These are phyloP conservation scores for Aspergillus sp. DNA, from an alignment of 2,329 filamentous ascomycete species.

Conservation along the genomic window DNA sequence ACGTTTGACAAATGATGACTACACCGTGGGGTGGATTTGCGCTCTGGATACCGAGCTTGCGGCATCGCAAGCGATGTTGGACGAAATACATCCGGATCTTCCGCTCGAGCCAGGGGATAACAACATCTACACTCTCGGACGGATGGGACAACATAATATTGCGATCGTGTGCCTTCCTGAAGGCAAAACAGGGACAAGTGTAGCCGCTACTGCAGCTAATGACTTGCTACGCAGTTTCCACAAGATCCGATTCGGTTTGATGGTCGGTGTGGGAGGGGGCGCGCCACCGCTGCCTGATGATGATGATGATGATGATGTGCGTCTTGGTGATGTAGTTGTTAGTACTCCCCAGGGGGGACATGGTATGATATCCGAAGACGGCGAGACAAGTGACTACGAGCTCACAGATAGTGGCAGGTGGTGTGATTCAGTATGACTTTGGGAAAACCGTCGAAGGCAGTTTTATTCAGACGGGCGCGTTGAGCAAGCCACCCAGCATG, in stretches of 20 bases:
- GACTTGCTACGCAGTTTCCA: constrained; percentile 20
- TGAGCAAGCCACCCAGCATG: constrained; percentile 17
- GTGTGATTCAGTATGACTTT: constrained; percentile 29
- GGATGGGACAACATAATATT: constrained; percentile 23
- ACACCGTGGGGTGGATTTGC: no score
- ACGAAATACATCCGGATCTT: no score
- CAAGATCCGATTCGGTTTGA: constrained; percentile 17
- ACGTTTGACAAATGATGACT: no score
- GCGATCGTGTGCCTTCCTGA: constrained; percentile 20
- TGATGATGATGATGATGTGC: constrained; percentile 20
- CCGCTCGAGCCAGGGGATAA: constrained; percentile 2
- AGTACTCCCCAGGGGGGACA: constrained; percentile 13
- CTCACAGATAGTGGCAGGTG: constrained; percentile 8
- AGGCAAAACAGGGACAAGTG: constrained; percentile 13
- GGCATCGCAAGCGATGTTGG: no score
- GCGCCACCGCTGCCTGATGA: constrained; percentile 13
- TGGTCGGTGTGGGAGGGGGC: constrained; percentile 28
- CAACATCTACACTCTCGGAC: constrained; percentile 22
- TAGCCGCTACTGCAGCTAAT: constrained; percentile 15
- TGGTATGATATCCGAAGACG: no score
- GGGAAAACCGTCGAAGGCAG: constrained; percentile 14
- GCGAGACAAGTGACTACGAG: no score
- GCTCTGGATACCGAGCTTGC: no score
- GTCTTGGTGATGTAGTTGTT: constrained; percentile 32
- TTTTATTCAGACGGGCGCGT: constrained; percentile 13